Evolutionary conservation across 441 rosid species (phyloP), one percentile per base, ranked within the genome.

Genomic region (Raphanus hybrid): DNA sequence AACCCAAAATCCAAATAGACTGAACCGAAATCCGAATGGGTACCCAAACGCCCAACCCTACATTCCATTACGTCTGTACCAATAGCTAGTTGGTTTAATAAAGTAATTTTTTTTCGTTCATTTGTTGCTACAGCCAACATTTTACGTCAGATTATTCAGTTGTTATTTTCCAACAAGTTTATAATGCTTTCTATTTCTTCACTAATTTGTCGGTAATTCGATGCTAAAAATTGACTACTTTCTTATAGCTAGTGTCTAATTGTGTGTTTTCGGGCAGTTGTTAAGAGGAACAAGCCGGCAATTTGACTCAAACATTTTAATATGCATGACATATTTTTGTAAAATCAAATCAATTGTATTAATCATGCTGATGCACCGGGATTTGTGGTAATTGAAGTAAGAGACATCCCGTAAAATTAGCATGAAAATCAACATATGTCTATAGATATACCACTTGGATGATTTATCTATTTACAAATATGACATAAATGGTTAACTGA

Each of bases 331-430:
- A 3, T 20, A 20, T 20, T 48, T 2, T 37, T 2, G 15, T 3
- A 10, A 75, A 67, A 58, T n/a, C 12, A 5, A 59, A 69, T 62
- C 62, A 41, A 39, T 55, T 3, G 64, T 20, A 64, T 37, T 8
- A 48, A 35, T 43, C 29, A 32, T 14, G 80, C 83, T 67, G 65
- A 66, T 57, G 79, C 73, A 82, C n/a, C 68, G 88, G 85, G 84
- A 84, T 80, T 85, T 84, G 81, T 67, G 62, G 84, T 73, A 75
- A 59, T 67, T 54, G 48, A 50, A 80, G 45, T 59, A 81, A 63
- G 81, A 72, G 57, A 63, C 74, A 74, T 63, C 71, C 70, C 74
- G 70, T 73, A 58, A 68, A 78, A 63, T 62, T 52, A 73, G 82
- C 76, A 66, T 60, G 64, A 48, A 72, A 67, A 15, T 61, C 15